Evolutionary conservation across 495 filamentous ascomycete genomes (phyloP).

Genomic region (Aspergillus homomorphus): DNA sequence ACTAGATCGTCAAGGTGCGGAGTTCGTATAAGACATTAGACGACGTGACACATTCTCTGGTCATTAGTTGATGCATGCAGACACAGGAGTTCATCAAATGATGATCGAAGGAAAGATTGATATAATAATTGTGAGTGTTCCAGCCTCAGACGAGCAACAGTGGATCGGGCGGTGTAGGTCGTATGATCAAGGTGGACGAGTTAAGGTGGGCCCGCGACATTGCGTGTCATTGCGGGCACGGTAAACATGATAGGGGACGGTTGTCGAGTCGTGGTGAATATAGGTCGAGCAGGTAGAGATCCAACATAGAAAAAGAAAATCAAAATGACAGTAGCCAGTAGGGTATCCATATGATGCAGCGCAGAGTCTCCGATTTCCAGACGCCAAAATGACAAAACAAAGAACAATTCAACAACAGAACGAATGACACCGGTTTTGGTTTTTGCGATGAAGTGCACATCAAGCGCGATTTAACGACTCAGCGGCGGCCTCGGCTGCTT

Average conservation of each 20-base stretch:
- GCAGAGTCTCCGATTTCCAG: background rate
- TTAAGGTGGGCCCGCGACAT: background rate
- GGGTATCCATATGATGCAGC: conserved; percentile 13
- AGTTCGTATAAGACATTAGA: conserved; percentile 22
- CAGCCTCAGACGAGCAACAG: background rate
- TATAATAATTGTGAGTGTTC: background rate
- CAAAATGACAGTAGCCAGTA: conserved; percentile 11
- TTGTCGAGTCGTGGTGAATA: background rate
- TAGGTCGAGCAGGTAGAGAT: background rate
- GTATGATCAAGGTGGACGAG: background rate
- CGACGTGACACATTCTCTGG: conserved; percentile 20
- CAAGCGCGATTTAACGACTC: background rate
- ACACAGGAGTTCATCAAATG: conserved; percentile 5
- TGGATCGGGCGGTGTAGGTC: background rate
- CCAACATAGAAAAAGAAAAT: conserved; percentile 5
- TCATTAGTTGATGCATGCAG: conserved; percentile 21
- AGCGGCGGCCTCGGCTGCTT: conserved; percentile 16
- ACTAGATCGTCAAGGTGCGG: conserved; percentile 12
- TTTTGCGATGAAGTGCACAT: conserved; percentile 16
- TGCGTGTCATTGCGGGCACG: background rate
- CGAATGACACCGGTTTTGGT: conserved; percentile 19
- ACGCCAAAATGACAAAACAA: background rate
- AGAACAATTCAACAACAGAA: conserved; percentile 1
- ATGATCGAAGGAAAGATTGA: background rate
- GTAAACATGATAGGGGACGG: background rate